Conservation (phyloP, 176 grass and related monocot genomes). For the Avena insularis region DNA sequence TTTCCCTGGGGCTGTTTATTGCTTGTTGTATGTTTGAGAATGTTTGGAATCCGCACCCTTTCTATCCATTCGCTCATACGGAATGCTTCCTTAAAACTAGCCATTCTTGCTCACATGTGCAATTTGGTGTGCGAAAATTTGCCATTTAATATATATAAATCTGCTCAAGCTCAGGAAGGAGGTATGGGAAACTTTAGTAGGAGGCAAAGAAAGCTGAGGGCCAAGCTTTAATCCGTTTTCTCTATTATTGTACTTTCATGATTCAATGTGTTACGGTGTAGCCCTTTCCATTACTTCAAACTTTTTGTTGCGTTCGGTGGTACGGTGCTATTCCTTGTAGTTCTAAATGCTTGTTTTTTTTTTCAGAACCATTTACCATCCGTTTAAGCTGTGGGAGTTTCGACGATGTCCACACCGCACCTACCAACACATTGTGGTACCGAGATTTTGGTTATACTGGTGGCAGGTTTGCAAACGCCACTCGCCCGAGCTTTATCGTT, state of each 20-base stretch:
- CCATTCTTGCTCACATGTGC: neutral
- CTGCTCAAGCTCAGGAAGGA: conserved; percentile 34
- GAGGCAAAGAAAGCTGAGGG: neutral
- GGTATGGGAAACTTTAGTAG: conserved; percentile 14
- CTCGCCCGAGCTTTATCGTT: conserved; percentile 65
- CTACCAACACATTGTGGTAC: conserved; percentile 91
- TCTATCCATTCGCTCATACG: neutral
- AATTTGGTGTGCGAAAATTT: conserved; percentile 18
- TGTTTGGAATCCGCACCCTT: neutral
- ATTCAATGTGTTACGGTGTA: neutral
- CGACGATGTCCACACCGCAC: conserved; percentile 73
- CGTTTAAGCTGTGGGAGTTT: conserved; percentile 98
- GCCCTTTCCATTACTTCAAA: too few species aligned
- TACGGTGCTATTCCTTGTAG: neutral
- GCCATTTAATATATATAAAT: conserved; percentile 20
- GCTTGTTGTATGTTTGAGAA: neutral
- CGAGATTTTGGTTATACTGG: conserved; percentile 93
- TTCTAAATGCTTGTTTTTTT: conserved; percentile 45
- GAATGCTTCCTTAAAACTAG: neutral
- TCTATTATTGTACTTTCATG: neutral
- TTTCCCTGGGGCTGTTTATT: neutral
- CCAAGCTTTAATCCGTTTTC: conserved; percentile 7
- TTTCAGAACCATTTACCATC: conserved; percentile 84
- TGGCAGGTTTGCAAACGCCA: conserved; percentile 87
- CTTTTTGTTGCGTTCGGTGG: neutral